Base-by-base conservation (phyloP, 345 rosid species). In the Euphorbia lathyris region DNA sequence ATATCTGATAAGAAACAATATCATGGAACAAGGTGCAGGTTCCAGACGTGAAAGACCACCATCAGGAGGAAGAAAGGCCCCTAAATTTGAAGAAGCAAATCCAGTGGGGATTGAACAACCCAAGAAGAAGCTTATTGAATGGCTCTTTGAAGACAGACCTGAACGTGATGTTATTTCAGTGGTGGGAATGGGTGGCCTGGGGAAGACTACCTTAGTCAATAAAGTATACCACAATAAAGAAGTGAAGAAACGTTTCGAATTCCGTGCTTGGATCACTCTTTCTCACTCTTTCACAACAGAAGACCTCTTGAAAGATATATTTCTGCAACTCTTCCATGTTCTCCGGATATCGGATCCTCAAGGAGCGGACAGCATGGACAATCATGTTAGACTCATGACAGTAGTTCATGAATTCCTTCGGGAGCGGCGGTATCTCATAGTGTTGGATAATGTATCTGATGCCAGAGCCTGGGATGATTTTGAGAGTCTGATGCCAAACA, bases 51-150 rank as follows among this genome's bases (percentile, higher is more conserved):
- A 60, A 34, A 34, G 65, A 60, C 43, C 19, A 12, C 65, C 42
- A 5, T 58, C 45, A 23, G 30, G 45, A 60, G 9, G 25, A n/a
- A 60, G 45, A 23, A 42, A 34, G 38, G 45, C 1, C 23, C 26
- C 19, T 60, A 38, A 32, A 60, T 43, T 60, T 34, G 45, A 60
- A 60, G 65, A 60, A 60, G 65, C 65, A 19, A 60, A 60, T 60
- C 65, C 65, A 16, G 83, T 84, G 19, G 87, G 87, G 63, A 81
- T 84, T 23, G 76, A 75, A 42, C 59, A 43, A 47, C 75, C 72
- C 19, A 76, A 67, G 3, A 29, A 50, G 12, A 60, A 61, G 73
- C 69, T 84, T 25, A 36, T 63, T 2, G 70, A 70, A 34, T 23
- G 66, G 64, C 58, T 78, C 16, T 53, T 62, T 23, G 61, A 40